Percentiles rank a stretch among this genome's conserved stretches.
Evolutionary conservation across 441 rosid species (phyloP).

Genomic region (Lepidium campestre): DNA sequence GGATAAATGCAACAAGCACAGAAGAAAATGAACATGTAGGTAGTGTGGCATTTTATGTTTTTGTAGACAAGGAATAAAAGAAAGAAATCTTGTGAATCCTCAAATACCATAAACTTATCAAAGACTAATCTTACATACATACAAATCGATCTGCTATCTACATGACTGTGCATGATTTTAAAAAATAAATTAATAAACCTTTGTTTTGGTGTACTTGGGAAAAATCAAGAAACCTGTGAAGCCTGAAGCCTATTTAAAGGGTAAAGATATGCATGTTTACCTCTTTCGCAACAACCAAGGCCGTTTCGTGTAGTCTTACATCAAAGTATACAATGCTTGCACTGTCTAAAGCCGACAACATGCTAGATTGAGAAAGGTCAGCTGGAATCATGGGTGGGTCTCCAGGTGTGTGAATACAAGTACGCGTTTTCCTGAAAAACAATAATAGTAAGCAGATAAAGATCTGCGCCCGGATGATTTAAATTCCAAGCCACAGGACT

Average conservation of each 20-base stretch:
- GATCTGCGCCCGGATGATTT: background rate
- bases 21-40: conserved; percentile 7
- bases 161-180: background rate
- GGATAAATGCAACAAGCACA: conserved; percentile 31
- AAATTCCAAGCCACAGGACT: background rate
- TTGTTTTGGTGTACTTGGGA: background rate
- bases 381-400: conserved; percentile 59
- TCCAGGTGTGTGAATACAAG: conserved; percentile 91
- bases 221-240: background rate
- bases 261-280: conserved; percentile 31
- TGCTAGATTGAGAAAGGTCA: conserved; percentile 53
- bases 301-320: conserved; percentile 67
- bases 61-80: background rate
- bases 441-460: background rate
- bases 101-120: background rate
- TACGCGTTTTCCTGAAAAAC: conserved; percentile 79
- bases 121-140: conserved; percentile 1
- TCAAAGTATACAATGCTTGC: conserved; percentile 68
- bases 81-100: background rate
- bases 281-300: conserved; percentile 71
- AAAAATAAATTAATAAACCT: background rate
- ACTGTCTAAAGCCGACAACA: conserved; percentile 58
- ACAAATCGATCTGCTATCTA: background rate
- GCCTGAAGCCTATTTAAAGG: background rate
- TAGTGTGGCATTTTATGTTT: background rate